Evolutionary conservation across 2,329 filamentous ascomycete species (phyloP).

Genomic region (Colletotrichum sojae): DNA sequence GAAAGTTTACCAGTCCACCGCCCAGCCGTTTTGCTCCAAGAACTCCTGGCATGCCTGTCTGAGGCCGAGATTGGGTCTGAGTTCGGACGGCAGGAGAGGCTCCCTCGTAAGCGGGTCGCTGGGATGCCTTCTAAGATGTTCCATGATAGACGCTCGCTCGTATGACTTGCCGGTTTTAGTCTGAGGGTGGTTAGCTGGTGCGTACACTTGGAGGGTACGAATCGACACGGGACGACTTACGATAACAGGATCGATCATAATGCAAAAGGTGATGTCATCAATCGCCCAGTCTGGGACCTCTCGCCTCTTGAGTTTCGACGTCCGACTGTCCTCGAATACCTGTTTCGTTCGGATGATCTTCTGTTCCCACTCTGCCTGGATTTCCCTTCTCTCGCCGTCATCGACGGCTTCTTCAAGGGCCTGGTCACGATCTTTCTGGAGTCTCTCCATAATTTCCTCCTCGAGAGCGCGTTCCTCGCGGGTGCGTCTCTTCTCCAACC

Average conservation of each 20-base stretch:
- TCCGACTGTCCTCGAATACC: conserved; percentile 66
- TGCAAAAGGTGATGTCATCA: conserved; percentile 81
- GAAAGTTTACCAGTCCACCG: conserved; percentile 83
- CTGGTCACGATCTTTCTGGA: conserved; percentile 63
- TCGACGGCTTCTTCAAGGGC: conserved; percentile 56
- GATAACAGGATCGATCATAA: conserved; percentile 80
- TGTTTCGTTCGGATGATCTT: conserved; percentile 59
- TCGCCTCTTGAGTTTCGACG: conserved; percentile 58
- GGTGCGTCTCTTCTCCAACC: conserved; percentile 73
- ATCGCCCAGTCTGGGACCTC: conserved; percentile 83
- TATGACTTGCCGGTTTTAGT: conserved; percentile 93
- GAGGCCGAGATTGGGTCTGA: conserved; percentile 86
- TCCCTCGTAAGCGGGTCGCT: conserved; percentile 90
- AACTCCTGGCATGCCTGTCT: conserved; percentile 90
- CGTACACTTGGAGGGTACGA: neutral
- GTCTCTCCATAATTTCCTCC: conserved; percentile 67
- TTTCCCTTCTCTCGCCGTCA: conserved; percentile 63
- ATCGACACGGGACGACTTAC: conserved; percentile 52
- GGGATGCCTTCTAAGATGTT: conserved; percentile 82
- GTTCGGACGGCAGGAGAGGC: conserved; percentile 75
- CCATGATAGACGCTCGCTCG: conserved; percentile 86
- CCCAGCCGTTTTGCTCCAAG: conserved; percentile 89
- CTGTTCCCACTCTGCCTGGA: conserved; percentile 61
- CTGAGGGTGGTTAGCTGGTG: conserved; percentile 51
- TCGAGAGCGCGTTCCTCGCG: conserved; percentile 72